phyloP scores from a whole-genome alignment of 768 basidiomycete genomes.

The Xerocomellus intermedius region DNA sequence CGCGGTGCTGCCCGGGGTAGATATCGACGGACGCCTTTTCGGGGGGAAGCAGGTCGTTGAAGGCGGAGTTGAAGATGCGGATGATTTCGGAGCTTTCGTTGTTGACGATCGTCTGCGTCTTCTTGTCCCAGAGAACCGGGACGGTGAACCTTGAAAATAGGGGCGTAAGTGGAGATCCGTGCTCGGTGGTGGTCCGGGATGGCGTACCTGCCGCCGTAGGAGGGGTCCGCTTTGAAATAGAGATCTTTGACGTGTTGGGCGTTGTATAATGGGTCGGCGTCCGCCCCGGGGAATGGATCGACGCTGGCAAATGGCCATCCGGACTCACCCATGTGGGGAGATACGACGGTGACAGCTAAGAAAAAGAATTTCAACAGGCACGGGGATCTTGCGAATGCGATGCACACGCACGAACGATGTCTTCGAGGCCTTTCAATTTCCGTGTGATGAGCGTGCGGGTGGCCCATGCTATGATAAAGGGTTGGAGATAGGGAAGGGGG shows the following conservation, averaged over 20 bases:
- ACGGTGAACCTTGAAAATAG: constrained; percentile 65
- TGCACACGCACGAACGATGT: constrained; percentile 64
- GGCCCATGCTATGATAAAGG: constrained; percentile 73
- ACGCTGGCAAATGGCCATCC: constrained; percentile 87
- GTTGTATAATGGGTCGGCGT: constrained; percentile 71
- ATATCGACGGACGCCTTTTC: constrained; percentile 68
- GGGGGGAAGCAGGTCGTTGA: constrained; percentile 67
- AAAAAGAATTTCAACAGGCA: not conserved
- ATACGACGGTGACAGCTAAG: constrained; percentile 75
- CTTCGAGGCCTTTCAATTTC: constrained; percentile 89
- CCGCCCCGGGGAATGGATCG: constrained; percentile 68
- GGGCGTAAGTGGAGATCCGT: not conserved
- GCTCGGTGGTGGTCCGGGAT: not conserved
- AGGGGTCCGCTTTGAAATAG: constrained; percentile 72
- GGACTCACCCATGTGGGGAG: constrained; percentile 76
- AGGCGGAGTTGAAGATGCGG: constrained; percentile 85
- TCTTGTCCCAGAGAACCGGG: constrained; percentile 92
- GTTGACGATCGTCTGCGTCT: constrained; percentile 83
- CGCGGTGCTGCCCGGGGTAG: constrained; percentile 71
- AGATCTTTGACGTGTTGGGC: constrained; percentile 78
- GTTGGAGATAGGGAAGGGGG: no score
- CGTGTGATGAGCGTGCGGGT: constrained; percentile 86
- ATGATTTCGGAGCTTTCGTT: constrained; percentile 97
- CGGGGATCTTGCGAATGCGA: not conserved
- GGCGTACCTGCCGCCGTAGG: constrained; percentile 66